These are phyloP conservation scores for Pichia norvegensis DNA, from an alignment of 1,139 yeast genomes.

Conservation along the genomic window DNA sequence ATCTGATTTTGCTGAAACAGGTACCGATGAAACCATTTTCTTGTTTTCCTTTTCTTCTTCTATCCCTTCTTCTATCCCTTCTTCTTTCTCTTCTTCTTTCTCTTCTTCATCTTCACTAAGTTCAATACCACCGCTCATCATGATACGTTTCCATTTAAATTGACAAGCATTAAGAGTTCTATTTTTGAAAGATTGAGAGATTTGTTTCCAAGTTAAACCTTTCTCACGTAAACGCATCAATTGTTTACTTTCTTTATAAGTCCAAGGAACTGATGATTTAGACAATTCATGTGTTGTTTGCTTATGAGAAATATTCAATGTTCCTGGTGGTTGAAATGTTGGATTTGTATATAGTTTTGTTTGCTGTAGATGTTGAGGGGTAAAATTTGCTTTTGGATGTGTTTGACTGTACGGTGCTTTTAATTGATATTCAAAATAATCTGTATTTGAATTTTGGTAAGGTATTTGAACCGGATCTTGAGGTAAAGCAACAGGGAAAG, in stretches of 20 bases:
- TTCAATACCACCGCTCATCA: constrained; percentile 6
- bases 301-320: neutral
- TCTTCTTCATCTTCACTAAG: neutral
- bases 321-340: neutral
- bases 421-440: too few species aligned
- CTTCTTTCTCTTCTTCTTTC: neutral
- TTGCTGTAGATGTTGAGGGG: neutral
- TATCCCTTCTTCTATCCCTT: neutral
- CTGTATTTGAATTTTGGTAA: too few species aligned
- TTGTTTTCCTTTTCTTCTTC: neutral
- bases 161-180: constrained; percentile 76
- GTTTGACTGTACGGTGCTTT: too few species aligned
- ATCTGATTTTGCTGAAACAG: neutral
- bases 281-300: too few species aligned
- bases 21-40: neutral
- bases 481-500: too few species aligned
- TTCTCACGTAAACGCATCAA: constrained; percentile 62
- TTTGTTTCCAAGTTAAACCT: constrained; percentile 71
- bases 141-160: constrained; percentile 60
- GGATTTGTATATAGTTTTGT: neutral
- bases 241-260: constrained; percentile 59
- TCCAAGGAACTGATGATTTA: constrained; percentile 41
- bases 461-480: too few species aligned
- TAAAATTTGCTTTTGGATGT: too few species aligned
- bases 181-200: constrained; percentile 55